phyloP scores from a whole-genome alignment of 176 grass and related monocot species.

The Carex kokanica region DNA sequence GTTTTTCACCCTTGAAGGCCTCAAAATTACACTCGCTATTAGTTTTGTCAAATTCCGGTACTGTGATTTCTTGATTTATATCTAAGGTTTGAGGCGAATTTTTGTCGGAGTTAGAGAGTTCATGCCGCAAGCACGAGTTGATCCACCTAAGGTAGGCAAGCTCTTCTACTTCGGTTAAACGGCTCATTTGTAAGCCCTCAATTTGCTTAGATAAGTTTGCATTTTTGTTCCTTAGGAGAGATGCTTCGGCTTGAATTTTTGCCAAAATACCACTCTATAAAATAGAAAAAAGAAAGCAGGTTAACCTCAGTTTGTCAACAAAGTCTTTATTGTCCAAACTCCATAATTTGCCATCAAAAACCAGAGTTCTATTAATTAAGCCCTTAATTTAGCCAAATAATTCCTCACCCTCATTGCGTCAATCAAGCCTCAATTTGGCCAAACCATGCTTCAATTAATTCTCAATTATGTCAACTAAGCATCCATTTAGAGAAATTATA shows the following conservation, averaged over 20 bases:
- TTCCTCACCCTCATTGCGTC: not conserved
- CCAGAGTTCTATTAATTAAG: slow-evolving; percentile 23
- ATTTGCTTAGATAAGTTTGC: slow-evolving; percentile 93
- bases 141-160: slow-evolving; percentile 99
- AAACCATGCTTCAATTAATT: not conserved
- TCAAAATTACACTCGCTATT: slow-evolving; percentile 25
- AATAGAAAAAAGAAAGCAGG: not conserved
- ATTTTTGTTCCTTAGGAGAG: slow-evolving; percentile 76
- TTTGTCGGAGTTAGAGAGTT: slow-evolving; percentile 87
- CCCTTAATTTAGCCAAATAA: not conserved
- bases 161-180: slow-evolving; percentile 94
- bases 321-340: not conserved
- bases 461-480: slow-evolving; percentile 5
- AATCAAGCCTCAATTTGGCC: not conserved
- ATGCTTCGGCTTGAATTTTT: slow-evolving; percentile 94
- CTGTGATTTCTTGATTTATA: slow-evolving; percentile 32
- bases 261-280: slow-evolving; percentile 85
- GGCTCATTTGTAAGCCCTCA: slow-evolving; percentile 90
- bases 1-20: slow-evolving; percentile 46
- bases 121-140: slow-evolving; percentile 90
- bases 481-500: not conserved
- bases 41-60: slow-evolving; percentile 33
- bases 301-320: not conserved
- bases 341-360: not conserved
- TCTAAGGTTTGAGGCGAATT: slow-evolving; percentile 35